Evolutionary conservation across 148 eudicot species (phyloP).

Genomic region (Camellia japonica): DNA sequence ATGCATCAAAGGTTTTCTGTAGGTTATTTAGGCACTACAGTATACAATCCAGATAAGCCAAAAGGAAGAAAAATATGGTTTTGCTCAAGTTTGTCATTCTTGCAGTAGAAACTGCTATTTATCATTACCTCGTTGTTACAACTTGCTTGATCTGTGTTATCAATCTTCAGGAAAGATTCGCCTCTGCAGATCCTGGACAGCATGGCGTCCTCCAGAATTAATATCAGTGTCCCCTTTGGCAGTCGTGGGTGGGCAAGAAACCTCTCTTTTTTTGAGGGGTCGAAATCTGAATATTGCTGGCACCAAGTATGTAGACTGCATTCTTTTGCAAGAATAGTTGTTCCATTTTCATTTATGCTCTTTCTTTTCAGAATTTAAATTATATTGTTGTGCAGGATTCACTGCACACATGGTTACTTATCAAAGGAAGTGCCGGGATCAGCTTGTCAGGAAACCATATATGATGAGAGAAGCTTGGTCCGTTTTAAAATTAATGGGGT

Average conservation of each 20-base stretch:
- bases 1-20: not conserved
- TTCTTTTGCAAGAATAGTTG: not conserved
- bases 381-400: slow-evolving; percentile 27
- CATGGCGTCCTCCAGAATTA: slow-evolving; percentile 56
- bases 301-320: slow-evolving; percentile 36
- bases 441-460: slow-evolving; percentile 28
- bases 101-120: slow-evolving; percentile 1
- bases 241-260: slow-evolving; percentile 65
- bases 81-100: not conserved
- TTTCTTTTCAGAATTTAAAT: not conserved
- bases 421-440: slow-evolving; percentile 23
- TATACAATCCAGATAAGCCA: not conserved
- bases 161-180: slow-evolving; percentile 40
- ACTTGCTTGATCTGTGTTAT: slow-evolving; percentile 1
- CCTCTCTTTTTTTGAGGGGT: slow-evolving; percentile 57
- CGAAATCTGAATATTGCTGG: slow-evolving; percentile 45
- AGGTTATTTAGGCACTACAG: not conserved
- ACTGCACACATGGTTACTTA: slow-evolving; percentile 30
- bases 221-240: slow-evolving; percentile 76
- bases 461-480: slow-evolving; percentile 46
- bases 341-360: slow-evolving; percentile 1
- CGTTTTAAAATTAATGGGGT: slow-evolving; percentile 41
- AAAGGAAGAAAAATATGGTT: not conserved
- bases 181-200: slow-evolving; percentile 39
- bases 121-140: not conserved